These are phyloP conservation scores for Heterobasidion irregulare DNA, from an alignment of 1,284 basidiomycete genomes.

Conservation along the genomic window DNA sequence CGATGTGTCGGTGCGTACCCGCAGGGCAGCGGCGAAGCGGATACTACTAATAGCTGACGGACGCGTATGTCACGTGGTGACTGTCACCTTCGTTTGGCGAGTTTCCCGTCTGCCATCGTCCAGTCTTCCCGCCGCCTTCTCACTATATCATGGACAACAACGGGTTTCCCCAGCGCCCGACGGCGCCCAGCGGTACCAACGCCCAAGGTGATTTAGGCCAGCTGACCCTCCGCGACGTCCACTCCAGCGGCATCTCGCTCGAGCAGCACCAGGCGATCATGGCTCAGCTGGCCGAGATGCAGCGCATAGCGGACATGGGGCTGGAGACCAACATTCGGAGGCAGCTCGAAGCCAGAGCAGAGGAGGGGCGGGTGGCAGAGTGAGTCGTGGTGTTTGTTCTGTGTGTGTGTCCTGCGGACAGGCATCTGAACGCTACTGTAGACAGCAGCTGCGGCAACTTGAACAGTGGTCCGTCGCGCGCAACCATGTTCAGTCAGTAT, in stretches of 20 bases:
- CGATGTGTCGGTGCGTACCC: no score
- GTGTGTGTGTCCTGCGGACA: neutral
- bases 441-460: neutral
- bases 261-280: conserved; percentile 22
- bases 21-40: no score
- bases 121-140: no score
- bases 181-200: no score
- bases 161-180: no score
- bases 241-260: conserved; percentile 4
- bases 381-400: conserved; percentile 7
- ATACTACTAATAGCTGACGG: no score
- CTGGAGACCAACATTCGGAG: conserved; percentile 21
- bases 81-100: no score
- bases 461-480: neutral
- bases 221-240: no score
- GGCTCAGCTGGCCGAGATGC: conserved; percentile 24
- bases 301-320: conserved; percentile 24
- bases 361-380: conserved; percentile 31
- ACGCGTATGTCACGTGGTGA: no score
- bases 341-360: conserved; percentile 19
- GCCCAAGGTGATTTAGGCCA: no score
- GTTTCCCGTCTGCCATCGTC: no score
- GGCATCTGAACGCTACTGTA: neutral
- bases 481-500: neutral
- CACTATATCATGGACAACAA: no score